Conservation (phyloP, 352 stramenopile species). For the Globisporangium splendens region DNA sequence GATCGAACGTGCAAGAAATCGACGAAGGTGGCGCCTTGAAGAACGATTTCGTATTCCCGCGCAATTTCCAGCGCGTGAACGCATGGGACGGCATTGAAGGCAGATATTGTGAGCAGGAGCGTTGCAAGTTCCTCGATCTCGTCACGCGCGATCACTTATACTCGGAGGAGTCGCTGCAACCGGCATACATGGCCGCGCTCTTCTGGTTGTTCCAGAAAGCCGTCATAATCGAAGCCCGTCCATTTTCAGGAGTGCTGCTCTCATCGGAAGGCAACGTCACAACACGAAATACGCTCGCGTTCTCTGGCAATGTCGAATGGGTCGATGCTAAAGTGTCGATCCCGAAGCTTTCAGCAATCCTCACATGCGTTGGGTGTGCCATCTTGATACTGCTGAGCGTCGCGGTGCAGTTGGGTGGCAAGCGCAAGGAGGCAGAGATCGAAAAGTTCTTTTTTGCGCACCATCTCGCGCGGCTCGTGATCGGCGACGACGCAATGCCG, state of each 20-base stretch:
- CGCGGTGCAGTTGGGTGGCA: constrained; percentile 37
- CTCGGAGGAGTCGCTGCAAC: constrained; percentile 41
- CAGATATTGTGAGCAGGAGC: constrained; percentile 39
- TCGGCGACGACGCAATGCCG: constrained; percentile 34
- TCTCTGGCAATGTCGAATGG: constrained; percentile 20
- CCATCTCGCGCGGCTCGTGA: constrained; percentile 39
- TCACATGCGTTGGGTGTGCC: constrained; percentile 36
- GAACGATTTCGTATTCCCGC: constrained; percentile 50
- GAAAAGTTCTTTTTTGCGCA: constrained; percentile 44
- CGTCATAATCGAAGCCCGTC: constrained; percentile 22
- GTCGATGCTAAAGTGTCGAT: constrained; percentile 35
- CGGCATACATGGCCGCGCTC: constrained; percentile 40
- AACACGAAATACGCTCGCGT: constrained; percentile 20
- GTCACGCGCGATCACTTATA: constrained; percentile 43
- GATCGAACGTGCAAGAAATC: constrained; percentile 48
- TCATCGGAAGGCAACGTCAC: neutral
- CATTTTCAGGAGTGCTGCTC: neutral
- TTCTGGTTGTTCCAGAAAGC: constrained; percentile 58
- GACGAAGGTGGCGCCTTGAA: constrained; percentile 45
- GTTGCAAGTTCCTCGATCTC: constrained; percentile 34
- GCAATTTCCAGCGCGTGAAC: constrained; percentile 32
- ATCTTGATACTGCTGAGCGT: constrained; percentile 33
- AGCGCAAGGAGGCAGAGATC: constrained; percentile 35
- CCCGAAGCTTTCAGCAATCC: constrained; percentile 27
- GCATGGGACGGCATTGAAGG: constrained; percentile 29